A percentile compares a stretch with the other conserved stretches of the same genome.
Evolutionary conservation across 805 yeast species (phyloP).

Genomic region (Starmerella riodocensis): DNA sequence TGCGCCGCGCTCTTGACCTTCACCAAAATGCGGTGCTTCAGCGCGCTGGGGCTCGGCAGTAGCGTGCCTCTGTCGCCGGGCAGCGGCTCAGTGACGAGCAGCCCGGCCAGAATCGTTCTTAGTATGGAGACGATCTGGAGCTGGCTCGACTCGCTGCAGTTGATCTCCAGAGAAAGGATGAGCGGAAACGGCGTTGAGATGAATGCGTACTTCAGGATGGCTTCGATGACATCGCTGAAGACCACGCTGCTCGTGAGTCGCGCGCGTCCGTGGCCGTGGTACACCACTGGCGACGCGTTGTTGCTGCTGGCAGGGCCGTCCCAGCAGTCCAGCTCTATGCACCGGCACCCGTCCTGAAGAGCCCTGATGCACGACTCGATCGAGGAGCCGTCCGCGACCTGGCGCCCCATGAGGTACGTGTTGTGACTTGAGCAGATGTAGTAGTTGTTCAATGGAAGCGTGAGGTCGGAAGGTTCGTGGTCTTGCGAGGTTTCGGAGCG

Average conservation of each 20-base stretch:
- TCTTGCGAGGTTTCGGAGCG: not conserved
- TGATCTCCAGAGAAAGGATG: slow-evolving; percentile 72
- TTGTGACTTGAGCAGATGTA: slow-evolving; percentile 89
- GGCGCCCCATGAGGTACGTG: slow-evolving; percentile 80
- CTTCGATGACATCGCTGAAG: slow-evolving; percentile 52
- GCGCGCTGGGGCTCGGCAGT: slow-evolving; percentile 61
- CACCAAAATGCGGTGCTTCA: slow-evolving; percentile 58
- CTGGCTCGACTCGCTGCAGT: slow-evolving; percentile 63
- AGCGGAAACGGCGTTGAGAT: slow-evolving; percentile 77
- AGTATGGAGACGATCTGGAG: slow-evolving; percentile 40
- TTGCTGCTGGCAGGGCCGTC: slow-evolving; percentile 47
- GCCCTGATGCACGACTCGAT: slow-evolving; percentile 81
- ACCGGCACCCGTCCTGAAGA: slow-evolving; percentile 81
- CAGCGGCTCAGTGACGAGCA: slow-evolving; percentile 36
- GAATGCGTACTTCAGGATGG: slow-evolving; percentile 76
- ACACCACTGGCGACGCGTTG: slow-evolving; percentile 53
- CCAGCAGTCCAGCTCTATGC: slow-evolving; percentile 94
- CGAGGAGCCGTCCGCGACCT: slow-evolving; percentile 74
- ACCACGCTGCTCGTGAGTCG: slow-evolving; percentile 58
- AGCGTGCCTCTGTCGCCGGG: slow-evolving; percentile 18
- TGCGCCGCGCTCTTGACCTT: slow-evolving; percentile 47
- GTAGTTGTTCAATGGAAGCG: slow-evolving; percentile 69
- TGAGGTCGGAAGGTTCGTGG: slow-evolving; percentile 28
- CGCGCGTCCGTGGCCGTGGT: slow-evolving; percentile 60
- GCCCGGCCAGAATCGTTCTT: slow-evolving; percentile 45